Evolutionary conservation across 1,284 basidiomycete genomes (phyloP), one percentile per base, ranked within the genome.

Genomic region (Sparassis latifolia): DNA sequence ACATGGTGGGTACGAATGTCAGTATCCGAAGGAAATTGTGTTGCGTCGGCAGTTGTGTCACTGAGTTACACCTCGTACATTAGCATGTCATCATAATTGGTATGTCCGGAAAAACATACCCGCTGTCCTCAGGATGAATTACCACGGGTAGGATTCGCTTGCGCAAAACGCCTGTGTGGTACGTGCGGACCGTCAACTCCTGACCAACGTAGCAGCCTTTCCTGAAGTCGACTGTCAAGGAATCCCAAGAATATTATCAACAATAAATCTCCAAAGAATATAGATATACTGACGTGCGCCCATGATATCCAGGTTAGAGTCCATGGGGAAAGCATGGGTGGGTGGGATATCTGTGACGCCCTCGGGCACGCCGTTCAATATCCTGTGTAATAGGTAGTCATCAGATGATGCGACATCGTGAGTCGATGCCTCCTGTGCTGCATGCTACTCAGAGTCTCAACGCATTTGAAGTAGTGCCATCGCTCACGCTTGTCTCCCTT

Each of bases 171-270:
- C 97, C 97, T 1, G 90, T 97, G 65, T 97, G 93, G 66, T 97
- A 96, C 28, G 96, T 98, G 32, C 97, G 81, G 2, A 97, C 95
- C 0, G 96, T 98, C 40, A 99, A 74, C 63, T 99, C 97, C 73
- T 99, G 97, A 2, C 97, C 97, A 2, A 99, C 85, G 64, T 98
- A 99, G 67, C 97, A 99, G 4, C 97, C 97, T 70, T 99, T 99
- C 45, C 90, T 78, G 66, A 97, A 97, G 68, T 98, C 94, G 60
- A 99, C 94, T 95, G 60, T 20, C 5, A 5, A 53, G 46, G 9
- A 28, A 48, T 49, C 51, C 41, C 54, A 37, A 52, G 42, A 31
- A 51, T 45, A 30, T 6, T 38, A 43, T 55, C n/a, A 49, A 41
- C 33, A 31, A 39, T 6, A 37, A 37, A 7, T 6, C 12, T 7